Conservation (phyloP, 2,329 filamentous ascomycete species). For the Fusarium abutilonis region DNA sequence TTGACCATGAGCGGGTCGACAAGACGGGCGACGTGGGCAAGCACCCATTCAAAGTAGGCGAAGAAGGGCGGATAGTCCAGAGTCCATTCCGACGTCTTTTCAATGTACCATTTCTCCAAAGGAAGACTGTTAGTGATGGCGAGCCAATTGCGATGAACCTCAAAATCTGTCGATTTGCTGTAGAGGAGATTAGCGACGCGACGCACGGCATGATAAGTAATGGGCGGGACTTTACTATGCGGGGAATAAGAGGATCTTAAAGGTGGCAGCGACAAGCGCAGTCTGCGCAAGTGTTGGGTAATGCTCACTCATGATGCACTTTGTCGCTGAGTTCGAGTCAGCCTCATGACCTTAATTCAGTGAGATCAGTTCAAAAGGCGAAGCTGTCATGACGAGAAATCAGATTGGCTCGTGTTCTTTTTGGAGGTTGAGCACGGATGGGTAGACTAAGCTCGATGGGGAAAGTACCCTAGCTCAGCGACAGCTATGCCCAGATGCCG, state of each 20-base stretch:
- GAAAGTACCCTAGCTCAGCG: slow-evolving; percentile 23
- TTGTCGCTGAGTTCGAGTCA: slow-evolving; percentile 27
- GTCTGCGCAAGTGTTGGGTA: slow-evolving; percentile 91
- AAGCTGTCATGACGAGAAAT: slow-evolving; percentile 33
- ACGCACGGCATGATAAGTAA: slow-evolving; percentile 3
- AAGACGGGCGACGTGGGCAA: slow-evolving; percentile 82
- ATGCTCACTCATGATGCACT: slow-evolving; percentile 73
- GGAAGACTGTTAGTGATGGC: slow-evolving; percentile 93
- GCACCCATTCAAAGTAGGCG: slow-evolving; percentile 92
- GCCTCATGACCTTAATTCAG: slow-evolving; percentile 40
- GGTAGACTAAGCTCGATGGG: slow-evolving; percentile 13
- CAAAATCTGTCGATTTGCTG: slow-evolving; percentile 98
- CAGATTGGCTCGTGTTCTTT: slow-evolving; percentile 39
- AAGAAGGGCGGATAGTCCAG: slow-evolving; percentile 99
- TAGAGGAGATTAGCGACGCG: slow-evolving; percentile 6
- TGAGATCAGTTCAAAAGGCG: slow-evolving; percentile 8
- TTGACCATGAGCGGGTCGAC: slow-evolving; percentile 84
- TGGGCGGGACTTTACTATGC: slow-evolving; percentile 73
- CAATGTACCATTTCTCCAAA: slow-evolving; percentile 91
- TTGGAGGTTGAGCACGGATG: slow-evolving; percentile 10
- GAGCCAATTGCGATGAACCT: slow-evolving; percentile 98
- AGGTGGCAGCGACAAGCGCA: slow-evolving; percentile 83
- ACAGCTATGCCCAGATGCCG: neutral
- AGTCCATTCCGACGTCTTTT: slow-evolving; percentile 99
- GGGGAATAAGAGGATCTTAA: slow-evolving; percentile 93